Evolutionary conservation across 1,139 yeast genomes (phyloP), one percentile per base, ranked within the genome.

Genomic region (Lodderomyces theae): DNA sequence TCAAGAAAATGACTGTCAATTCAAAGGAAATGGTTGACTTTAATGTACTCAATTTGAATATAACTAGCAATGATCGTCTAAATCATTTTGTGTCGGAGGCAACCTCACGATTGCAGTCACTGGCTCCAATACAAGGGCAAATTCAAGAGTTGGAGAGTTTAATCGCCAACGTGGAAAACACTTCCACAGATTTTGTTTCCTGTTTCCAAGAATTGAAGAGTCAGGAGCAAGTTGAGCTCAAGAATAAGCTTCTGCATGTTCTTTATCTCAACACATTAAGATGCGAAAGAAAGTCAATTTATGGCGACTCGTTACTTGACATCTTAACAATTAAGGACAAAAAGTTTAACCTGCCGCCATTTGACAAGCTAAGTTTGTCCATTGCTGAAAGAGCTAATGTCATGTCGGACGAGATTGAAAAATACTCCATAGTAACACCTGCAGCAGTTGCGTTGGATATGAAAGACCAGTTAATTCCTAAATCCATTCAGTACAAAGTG

Each of bases 351-450:
- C 40, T 35, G 9, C 47, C 55, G 1, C 53, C 63, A 42, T 52
- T 53, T 5, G 56, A 60, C 7, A 44, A 44, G 25, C 43, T 37
- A 18, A 30, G 36, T 6, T 55, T 80, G 51, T 52, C 75, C 0
- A 54, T 79, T 18, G 58, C 64, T 1, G 63, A 69, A 19, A 63
- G 86, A 29, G 76, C 72, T 2, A 63, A 57, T 11, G 42, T 43
- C 1, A 63, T 77, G 77, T 50, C 61, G 11, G 82, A 79, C 24
- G 61, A 70, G 0, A 74, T 92, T 44, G 89, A 87, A 34, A 79
- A 84, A 48, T 94, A 73, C 60, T 86, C 95, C 0, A 94, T 88
- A 48, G 76, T 92, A 3, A 92, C 98, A 0, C 98, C 99, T 0
- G 69, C 82, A 3, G 96, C 79, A 2, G 94, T 90, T 4, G 78